Conservation (phyloP, 1,139 yeast genomes). For the Suzukiozyma palmioleophila region DNA sequence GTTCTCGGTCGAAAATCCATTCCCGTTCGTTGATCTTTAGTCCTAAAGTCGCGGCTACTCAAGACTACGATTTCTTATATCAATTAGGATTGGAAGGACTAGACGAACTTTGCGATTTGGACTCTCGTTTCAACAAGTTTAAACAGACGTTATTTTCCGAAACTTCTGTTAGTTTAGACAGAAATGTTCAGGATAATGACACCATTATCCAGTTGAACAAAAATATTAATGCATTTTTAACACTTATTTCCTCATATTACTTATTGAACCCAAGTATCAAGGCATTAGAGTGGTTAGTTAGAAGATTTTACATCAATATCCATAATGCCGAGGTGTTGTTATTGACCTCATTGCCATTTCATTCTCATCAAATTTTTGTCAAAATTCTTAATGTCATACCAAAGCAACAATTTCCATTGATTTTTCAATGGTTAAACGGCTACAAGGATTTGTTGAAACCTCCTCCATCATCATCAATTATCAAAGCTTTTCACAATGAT, state of each 20-base stretch:
- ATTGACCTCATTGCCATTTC: conserved; percentile 73
- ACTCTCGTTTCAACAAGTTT: conserved; percentile 70
- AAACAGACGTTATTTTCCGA: conserved; percentile 74
- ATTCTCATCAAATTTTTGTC: conserved; percentile 65
- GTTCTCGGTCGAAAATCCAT: conserved; percentile 80
- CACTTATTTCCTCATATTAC: conserved; percentile 73
- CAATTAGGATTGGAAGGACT: conserved; percentile 73
- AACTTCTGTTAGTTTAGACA: conserved; percentile 71
- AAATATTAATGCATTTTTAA: conserved; percentile 70
- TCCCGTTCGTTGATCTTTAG: conserved; percentile 85
- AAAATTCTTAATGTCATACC: conserved; percentile 71
- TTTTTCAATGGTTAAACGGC: conserved; percentile 67
- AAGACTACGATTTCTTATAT: conserved; percentile 82
- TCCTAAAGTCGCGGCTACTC: conserved; percentile 83
- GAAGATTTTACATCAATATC: conserved; percentile 84
- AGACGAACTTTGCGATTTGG: conserved; percentile 65
- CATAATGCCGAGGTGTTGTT: conserved; percentile 72
- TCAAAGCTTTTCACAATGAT: conserved; percentile 69
- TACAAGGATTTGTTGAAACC: conserved; percentile 60
- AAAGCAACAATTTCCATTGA: conserved; percentile 59
- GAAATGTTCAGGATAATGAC: conserved; percentile 74
- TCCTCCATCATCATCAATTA: conserved; percentile 67
- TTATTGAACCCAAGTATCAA: conserved; percentile 69
- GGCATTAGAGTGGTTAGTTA: conserved; percentile 91
- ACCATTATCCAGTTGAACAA: conserved; percentile 68